phyloP scores from a whole-genome alignment of 495 filamentous ascomycete genomes.

The Xylaria intraflava region DNA sequence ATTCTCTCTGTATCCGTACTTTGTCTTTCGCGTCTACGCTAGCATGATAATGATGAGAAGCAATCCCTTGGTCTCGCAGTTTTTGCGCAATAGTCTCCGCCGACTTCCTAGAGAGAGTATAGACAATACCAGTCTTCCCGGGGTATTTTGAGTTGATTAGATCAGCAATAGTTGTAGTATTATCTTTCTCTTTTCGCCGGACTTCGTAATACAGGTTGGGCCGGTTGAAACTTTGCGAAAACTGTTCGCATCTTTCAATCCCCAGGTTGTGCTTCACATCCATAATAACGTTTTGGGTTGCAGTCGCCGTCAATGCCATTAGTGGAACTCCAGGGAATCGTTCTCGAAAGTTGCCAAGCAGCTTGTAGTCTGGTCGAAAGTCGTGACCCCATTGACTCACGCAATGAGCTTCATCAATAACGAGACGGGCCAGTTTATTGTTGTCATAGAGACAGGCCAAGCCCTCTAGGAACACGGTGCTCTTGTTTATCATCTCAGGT shows the following conservation, averaged over 20 bases:
- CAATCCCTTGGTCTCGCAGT: conserved; percentile 56
- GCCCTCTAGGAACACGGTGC: conserved; percentile 49
- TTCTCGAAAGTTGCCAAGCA: conserved; percentile 62
- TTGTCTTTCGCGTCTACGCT: conserved; percentile 60
- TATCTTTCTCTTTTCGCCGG: conserved; percentile 44
- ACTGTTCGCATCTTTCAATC: conserved; percentile 68
- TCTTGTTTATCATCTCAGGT: conserved; percentile 92
- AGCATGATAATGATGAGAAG: conserved; percentile 82
- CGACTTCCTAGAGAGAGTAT: conserved; percentile 77
- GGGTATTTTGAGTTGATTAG: conserved; percentile 61
- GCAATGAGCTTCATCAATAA: conserved; percentile 97
- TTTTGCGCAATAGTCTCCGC: conserved; percentile 74
- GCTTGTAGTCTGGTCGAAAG: conserved; percentile 94
- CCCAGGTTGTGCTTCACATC: conserved; percentile 85
- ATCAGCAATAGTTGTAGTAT: conserved; percentile 56
- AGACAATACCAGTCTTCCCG: conserved; percentile 83
- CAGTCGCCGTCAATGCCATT: conserved; percentile 92
- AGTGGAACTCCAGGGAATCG: conserved; percentile 72
- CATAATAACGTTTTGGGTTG: conserved; percentile 82
- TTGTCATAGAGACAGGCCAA: conserved; percentile 58
- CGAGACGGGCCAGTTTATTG: conserved; percentile 73
- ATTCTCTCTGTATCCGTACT: conserved; percentile 60
- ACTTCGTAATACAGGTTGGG: conserved; percentile 89
- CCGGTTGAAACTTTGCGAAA: conserved; percentile 89
- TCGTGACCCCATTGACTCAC: conserved; percentile 99